A percentile compares a stretch with the other conserved stretches of the same genome.
Evolutionary conservation across 139 green algal species (phyloP).

Genomic region (Volvox africanus): DNA sequence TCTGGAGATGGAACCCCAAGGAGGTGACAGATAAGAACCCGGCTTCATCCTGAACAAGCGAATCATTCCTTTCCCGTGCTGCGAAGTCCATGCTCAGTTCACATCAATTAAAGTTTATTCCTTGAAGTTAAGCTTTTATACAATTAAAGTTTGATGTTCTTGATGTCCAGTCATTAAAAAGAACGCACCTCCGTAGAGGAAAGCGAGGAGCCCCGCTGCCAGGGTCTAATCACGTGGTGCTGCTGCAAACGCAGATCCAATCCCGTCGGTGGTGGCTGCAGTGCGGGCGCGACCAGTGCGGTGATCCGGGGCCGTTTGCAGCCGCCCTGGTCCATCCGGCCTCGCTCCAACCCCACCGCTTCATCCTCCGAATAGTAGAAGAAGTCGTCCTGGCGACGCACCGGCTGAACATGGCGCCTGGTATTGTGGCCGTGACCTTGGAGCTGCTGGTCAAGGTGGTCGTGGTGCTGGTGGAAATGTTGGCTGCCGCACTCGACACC

Average conservation of each 20-base stretch:
- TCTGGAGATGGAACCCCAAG: too few species aligned
- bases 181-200: conserved; percentile 13
- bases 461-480: neutral
- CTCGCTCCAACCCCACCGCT: neutral
- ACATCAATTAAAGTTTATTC: too few species aligned
- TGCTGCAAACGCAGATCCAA: too few species aligned
- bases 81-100: too few species aligned
- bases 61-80: too few species aligned
- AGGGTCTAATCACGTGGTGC: neutral
- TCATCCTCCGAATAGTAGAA: conserved; percentile 16
- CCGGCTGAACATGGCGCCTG: neutral
- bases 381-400: conserved; percentile 29
- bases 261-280: too few species aligned
- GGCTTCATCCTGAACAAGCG: too few species aligned
- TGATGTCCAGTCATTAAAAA: too few species aligned
- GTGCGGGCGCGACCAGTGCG: too few species aligned
- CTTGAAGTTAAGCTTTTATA: too few species aligned
- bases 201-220: neutral
- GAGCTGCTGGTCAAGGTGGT: neutral
- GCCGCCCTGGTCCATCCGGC: neutral
- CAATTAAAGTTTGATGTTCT: too few species aligned
- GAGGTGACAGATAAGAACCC: too few species aligned
- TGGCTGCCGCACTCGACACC: neutral
- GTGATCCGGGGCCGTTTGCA: neutral
- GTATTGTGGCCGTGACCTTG: conserved; percentile 25